Conservation (phyloP, 768 basidiomycete genomes). For the Artomyces pyxidatus region DNA sequence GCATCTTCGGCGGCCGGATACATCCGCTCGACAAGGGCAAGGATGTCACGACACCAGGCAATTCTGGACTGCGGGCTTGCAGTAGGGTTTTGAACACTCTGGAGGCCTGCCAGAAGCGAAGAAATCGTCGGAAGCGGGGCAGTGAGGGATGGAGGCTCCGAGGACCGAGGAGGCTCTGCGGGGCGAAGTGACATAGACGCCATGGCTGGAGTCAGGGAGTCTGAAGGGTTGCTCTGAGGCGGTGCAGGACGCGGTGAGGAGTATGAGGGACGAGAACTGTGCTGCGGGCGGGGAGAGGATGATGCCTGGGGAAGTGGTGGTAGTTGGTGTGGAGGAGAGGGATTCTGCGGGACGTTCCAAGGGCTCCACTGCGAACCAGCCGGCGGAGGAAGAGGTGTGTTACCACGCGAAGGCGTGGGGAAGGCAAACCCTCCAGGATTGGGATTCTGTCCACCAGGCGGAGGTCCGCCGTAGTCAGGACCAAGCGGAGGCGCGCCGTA, state of each 20-base stretch:
- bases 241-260: slow-evolving; percentile 19
- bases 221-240: slow-evolving; percentile 9
- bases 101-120: slow-evolving; percentile 43
- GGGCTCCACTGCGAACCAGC: slow-evolving; percentile 19
- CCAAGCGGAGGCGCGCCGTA: slow-evolving; percentile 8
- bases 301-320: slow-evolving; percentile 18
- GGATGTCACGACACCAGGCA: slow-evolving; percentile 76
- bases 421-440: slow-evolving; percentile 15
- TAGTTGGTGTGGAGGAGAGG: slow-evolving; percentile 4
- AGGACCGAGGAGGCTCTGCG: slow-evolving; percentile 13
- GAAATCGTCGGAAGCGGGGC: slow-evolving; percentile 61
- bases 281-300: slow-evolving; percentile 22
- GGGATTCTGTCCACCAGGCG: slow-evolving; percentile 15
- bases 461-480: slow-evolving; percentile 9
- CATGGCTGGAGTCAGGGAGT: slow-evolving; percentile 10
- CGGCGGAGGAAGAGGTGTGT: slow-evolving; percentile 16
- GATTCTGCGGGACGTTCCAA: slow-evolving; percentile 20
- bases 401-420: slow-evolving; percentile 3
- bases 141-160: slow-evolving; percentile 44
- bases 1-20: slow-evolving; percentile 14
- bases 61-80: slow-evolving; percentile 57
- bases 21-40: slow-evolving; percentile 64
- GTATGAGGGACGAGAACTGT: slow-evolving; percentile 17
- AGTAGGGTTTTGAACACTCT: slow-evolving; percentile 42
- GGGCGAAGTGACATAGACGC: slow-evolving; percentile 10